Base-by-base conservation (phyloP, 1,284 basidiomycete genomes). In the Sphaerobolus stellatus region DNA sequence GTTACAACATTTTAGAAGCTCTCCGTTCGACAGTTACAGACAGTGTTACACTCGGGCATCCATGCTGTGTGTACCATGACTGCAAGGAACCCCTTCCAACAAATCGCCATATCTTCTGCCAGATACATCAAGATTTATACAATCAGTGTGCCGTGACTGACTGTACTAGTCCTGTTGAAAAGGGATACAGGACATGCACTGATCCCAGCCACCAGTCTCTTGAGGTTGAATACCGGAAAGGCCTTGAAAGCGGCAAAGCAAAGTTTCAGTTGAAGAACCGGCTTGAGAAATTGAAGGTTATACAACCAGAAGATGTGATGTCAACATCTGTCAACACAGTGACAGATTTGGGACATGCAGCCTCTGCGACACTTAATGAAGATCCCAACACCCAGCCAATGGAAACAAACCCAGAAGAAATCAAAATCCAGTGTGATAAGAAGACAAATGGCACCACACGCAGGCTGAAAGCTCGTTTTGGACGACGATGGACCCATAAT, bases 1-100 rank as follows among this genome's bases (percentile, higher is more conserved):
- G n/a, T n/a, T n/a, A n/a, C n/a, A n/a, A n/a, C n/a, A n/a, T n/a
- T 8, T 16, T 11, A 50, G 36, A n/a, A 24, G 29, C 9, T 8
- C 13, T 38, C 29, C 33, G 9, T 34, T 31, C 48, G 14, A 11
- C n/a, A 16, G 36, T 73, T 18, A 64, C 61, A 3, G 69, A 72
- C 55, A 69, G 70, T 2, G 51, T 72, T 6, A 63, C 64, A 4
- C 58, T 73, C 5, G 69, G 69, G 0, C 61, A 57, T 49, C n/a
- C 64, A 1, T 65, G 67, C 36, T 71, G 70, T 54, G 57, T 52
- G 5, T 48, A 61, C 2, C 60, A 61, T 25, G 44, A 59, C 49
- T 72, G 71, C 48, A 49, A 50, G 5, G 44, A 54, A 5, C 50
- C 62, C 5, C 61, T 69, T 1, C 20, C 34, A 25, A 66, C 60